Base-by-base conservation (phyloP, 2,329 filamentous ascomycete species). In the Alternaria arbusti region DNA sequence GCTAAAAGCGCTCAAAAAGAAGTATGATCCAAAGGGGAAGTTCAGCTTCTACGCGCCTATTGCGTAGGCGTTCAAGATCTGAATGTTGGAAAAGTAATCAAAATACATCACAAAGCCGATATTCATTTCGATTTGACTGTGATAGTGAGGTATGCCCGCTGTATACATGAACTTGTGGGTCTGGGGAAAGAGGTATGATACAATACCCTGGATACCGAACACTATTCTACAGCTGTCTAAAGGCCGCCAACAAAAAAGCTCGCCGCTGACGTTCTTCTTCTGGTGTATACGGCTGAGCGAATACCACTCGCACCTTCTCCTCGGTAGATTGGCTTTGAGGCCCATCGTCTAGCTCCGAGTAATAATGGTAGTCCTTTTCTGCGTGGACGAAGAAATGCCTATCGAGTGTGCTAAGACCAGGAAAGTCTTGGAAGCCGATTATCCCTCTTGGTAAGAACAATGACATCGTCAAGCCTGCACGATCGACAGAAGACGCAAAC, bases 21-120 rank as follows among this genome's bases (percentile, higher is more conserved):
- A 71, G 56, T 80, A 77, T 50, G 79, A 81, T 61, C 77, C 77
- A 0, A 51, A 74, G 13, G 67, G 72, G 1, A 60, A 54, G 46
- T 79, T 80, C 43, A 71, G 66, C 11, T 78, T 71, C 57, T 79
- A 79, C 51, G 72, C 64, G 10, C 77, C 71, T 0, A 65, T 71
- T 8, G 65, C 59, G 10, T 58, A 36, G 25, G 20, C 1, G 6
- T 13, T 2, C 17, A 6, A 1, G 4, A 10, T 17, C 12, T 30
- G 5, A 3, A 13, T 1, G 7, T 17, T 15, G 26, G 32, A 0
- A 30, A 22, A 15, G 9, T 11, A 30, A 32, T 11, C 1, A 17
- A 20, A 20, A 6, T 30, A 5, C 1, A 9, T 13, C 2, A 30
- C 13, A 1, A 11, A 17, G n/a, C 36, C 8, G 17, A 15, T 11